Base-by-base conservation (phyloP, 257 asterid species). In the Nicotiana benthamiana region DNA sequence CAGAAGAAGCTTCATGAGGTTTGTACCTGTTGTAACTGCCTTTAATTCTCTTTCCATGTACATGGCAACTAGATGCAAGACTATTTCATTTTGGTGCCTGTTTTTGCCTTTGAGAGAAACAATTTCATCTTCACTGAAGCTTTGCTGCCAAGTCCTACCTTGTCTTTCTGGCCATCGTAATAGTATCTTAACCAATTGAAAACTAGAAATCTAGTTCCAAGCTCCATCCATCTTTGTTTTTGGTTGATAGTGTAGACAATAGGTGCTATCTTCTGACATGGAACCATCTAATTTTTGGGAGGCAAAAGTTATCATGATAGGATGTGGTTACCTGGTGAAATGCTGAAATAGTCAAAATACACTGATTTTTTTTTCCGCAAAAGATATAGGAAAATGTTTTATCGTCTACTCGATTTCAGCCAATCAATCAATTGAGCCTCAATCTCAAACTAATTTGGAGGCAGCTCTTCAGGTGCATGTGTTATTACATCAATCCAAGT, bases 1-100 rank as follows among this genome's bases (percentile, higher is more conserved):
- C 85, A 82, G 27, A 85, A 81, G 81, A 87, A 87, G 77, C 85
- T 87, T 36, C 90, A 85, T 54, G 90, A 87, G 86, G 90, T 86
- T 26, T 63, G 80, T 81, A 48, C 51, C 56, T 68, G 75, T 16
- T 22, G 24, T 46, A 12, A 48, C 32, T 77, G 18, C 40, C 20
- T 12, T 43, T 59, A 32, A 48, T 24, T 74, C 6, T 48, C 78
- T 48, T 48, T 1, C 43, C 78, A 15, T 74, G 78, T 74, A 22
- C 24, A 15, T 3, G 26, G 61, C 16, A 30, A 17, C 40, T 30
- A 26, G 40, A 59, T 34, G 40, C 74, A 13, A 17, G 16, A 2
- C 10, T 34, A n/a, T 78, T 59, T 43, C 54, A 79, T 34, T 59
- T 30, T 10, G 59, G 54, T 79, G 17, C 36, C 40, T 79, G 62